Conservation (phyloP, 2,329 filamentous ascomycete species). For the Coniella vitis region DNA sequence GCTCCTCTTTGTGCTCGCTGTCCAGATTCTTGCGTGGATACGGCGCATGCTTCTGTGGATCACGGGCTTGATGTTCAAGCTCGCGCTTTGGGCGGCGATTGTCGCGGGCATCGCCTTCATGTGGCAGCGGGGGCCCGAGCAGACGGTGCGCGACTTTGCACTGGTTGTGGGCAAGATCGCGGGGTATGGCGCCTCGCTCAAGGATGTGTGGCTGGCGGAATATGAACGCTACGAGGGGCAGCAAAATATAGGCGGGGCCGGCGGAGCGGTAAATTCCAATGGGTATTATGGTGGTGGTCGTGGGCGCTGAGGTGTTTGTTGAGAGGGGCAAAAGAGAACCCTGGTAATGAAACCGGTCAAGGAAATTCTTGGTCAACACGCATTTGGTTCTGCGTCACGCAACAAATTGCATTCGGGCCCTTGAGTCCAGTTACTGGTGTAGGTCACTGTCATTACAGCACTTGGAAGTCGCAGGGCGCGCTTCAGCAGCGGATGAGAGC, state of each 20-base stretch:
- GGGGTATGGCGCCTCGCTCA: slow-evolving; percentile 41
- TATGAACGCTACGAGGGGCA: slow-evolving; percentile 51
- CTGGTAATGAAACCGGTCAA: too few species aligned
- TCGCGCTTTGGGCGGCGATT: slow-evolving; percentile 59
- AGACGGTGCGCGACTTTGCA: slow-evolving; percentile 53
- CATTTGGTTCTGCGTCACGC: too few species aligned
- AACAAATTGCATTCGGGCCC: slow-evolving; percentile 20
- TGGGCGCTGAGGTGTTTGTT: slow-evolving; percentile 3
- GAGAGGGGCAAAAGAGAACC: too few species aligned
- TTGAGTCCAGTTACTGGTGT: too few species aligned
- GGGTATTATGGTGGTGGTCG: neutral
- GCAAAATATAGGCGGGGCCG: slow-evolving; percentile 25
- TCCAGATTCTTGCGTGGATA: slow-evolving; percentile 64
- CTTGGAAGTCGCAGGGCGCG: too few species aligned
- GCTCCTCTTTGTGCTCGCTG: slow-evolving; percentile 48
- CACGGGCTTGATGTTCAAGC: slow-evolving; percentile 56
- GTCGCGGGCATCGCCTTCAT: slow-evolving; percentile 47
- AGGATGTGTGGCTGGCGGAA: slow-evolving; percentile 50
- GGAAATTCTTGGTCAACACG: too few species aligned
- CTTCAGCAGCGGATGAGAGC: too few species aligned
- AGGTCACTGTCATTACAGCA: slow-evolving; percentile 4
- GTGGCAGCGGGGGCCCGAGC: slow-evolving; percentile 59
- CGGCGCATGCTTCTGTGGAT: slow-evolving; percentile 70
- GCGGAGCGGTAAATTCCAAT: slow-evolving; percentile 6
- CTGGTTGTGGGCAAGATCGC: slow-evolving; percentile 36